Percentiles rank a stretch among this genome's conserved stretches.
Conservation (phyloP, 495 filamentous ascomycete genomes). For the Tuber umbilicatum region DNA sequence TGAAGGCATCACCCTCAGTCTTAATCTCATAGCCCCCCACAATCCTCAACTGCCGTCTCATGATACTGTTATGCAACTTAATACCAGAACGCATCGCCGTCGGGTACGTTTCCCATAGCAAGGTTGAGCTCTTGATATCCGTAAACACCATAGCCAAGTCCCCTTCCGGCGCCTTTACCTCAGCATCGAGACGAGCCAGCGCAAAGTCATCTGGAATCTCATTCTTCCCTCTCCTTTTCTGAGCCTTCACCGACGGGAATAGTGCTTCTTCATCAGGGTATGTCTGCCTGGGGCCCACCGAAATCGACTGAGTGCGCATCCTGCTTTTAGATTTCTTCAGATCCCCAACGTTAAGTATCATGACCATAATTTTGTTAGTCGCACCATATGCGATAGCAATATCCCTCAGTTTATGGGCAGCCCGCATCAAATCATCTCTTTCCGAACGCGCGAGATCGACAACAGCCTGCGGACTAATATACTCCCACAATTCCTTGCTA, state of each 20-base stretch:
- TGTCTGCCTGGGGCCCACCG: constrained; percentile 24
- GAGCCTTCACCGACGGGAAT: constrained; percentile 55
- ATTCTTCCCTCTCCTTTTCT: constrained; percentile 57
- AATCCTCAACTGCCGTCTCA: constrained; percentile 84
- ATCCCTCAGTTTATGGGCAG: constrained; percentile 91
- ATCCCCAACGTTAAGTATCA: constrained; percentile 89
- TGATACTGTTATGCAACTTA: constrained; percentile 89
- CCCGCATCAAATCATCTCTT: constrained; percentile 83
- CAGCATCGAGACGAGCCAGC: constrained; percentile 62
- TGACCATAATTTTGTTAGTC: constrained; percentile 93
- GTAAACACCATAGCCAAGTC: constrained; percentile 93
- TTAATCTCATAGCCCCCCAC: constrained; percentile 99
- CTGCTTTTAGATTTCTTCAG: constrained; percentile 70
- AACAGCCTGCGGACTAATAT: constrained; percentile 74
- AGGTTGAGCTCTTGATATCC: constrained; percentile 97
- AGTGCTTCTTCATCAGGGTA: constrained; percentile 56
- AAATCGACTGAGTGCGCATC: constrained; percentile 47
- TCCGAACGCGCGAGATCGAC: constrained; percentile 86
- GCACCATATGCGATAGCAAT: constrained; percentile 92
- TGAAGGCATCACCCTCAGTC: constrained; percentile 98
- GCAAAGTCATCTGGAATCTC: constrained; percentile 73
- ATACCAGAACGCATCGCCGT: constrained; percentile 92
- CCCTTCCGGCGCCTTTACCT: constrained; percentile 82
- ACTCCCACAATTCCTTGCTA: constrained; percentile 91
- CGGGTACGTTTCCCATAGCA: constrained; percentile 93